Conservation (phyloP, 169 alveolate genomes). For the Sarcocystis neurona region DNA sequence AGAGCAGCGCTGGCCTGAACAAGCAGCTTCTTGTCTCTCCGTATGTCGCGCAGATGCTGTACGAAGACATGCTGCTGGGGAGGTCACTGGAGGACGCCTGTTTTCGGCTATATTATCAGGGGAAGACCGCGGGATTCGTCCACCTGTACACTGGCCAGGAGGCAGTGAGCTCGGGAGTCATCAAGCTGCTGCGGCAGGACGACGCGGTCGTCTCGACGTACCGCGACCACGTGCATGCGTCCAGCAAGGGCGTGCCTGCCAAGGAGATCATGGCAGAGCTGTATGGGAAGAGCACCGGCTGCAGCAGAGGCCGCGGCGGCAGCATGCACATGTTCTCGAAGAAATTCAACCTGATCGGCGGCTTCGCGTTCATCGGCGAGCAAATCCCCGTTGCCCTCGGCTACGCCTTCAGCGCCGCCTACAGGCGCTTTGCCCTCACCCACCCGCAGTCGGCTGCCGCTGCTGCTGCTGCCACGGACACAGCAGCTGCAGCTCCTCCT, state of each 20-base stretch:
- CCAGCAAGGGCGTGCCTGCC: conserved; percentile 83
- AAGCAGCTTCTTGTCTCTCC: conserved; percentile 66
- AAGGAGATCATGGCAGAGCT: conserved; percentile 84
- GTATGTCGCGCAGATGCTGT: conserved; percentile 76
- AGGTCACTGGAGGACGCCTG: conserved; percentile 84
- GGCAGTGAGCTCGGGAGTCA: conserved; percentile 84
- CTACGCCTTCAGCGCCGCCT: conserved; percentile 71
- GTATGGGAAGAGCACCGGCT: conserved; percentile 84
- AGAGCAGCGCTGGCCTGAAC: neutral
- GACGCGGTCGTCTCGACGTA: conserved; percentile 86
- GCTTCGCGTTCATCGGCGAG: conserved; percentile 90
- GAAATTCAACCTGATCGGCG: conserved; percentile 82
- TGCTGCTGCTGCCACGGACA: neutral
- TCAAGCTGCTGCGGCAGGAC: conserved; percentile 79
- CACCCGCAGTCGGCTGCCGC: neutral
- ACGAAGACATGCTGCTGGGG: conserved; percentile 81
- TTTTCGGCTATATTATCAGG: conserved; percentile 82
- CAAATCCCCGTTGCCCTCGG: conserved; percentile 79
- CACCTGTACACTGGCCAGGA: conserved; percentile 89
- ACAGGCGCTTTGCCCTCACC: conserved; percentile 56
- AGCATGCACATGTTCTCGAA: conserved; percentile 89
- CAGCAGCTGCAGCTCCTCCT: neutral
- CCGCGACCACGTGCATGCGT: conserved; percentile 87
- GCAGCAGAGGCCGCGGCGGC: conserved; percentile 88
- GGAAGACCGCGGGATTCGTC: conserved; percentile 85